Base-by-base conservation (phyloP, 768 basidiomycete genomes). In the Candolleomyces eurysporus region DNA sequence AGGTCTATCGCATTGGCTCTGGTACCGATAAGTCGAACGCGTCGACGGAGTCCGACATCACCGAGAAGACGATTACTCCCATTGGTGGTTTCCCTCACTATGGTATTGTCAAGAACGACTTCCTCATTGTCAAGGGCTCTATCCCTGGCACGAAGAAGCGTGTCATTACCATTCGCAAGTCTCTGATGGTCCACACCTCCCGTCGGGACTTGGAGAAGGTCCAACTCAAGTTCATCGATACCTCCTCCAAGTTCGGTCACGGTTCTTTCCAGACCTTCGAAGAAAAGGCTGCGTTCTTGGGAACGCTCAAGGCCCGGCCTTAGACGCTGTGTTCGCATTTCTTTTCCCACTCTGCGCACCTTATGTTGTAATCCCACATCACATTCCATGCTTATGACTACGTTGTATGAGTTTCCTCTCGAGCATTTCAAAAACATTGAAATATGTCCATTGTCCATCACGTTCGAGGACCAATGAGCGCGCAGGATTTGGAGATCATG, bases 81-180 rank as follows among this genome's bases (percentile, higher is more conserved):
- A 86, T 98, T 87, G 97, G 97, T 82, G 97, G 96, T 73, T 99
- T 96, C 90, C 94, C 95, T 61, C 94, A 97, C 75, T 98, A 98
- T 76, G 96, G 96, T 85, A 85, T 97, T 72, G 91, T 98, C 81
- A 96, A 92, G 86, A 96, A 97, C 83, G 97, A 98, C 76, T 99
- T 89, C 84, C 78, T 99, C 71, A 88, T 99, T 78, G 82, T 98
- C 78, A 98, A 98, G 84, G 96, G 96, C 64, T 94, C 89, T 57
- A 84, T 95, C 66, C 92, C 94, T 62, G 97, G 96, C 68, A 95
- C 93, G 75, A 94, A 93, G 84, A 98, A 98, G 85, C 93, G 97
- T 81, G 89, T 98, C 68, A 84, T 98, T 73, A 98, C 96, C 63
- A 87, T 99, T 75, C 92, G 97, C 74, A 97, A 98, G 75, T 94